Evolutionary conservation across 2,329 filamentous ascomycete genomes (phyloP).

Genomic region (Chaetomium olivaceum): DNA sequence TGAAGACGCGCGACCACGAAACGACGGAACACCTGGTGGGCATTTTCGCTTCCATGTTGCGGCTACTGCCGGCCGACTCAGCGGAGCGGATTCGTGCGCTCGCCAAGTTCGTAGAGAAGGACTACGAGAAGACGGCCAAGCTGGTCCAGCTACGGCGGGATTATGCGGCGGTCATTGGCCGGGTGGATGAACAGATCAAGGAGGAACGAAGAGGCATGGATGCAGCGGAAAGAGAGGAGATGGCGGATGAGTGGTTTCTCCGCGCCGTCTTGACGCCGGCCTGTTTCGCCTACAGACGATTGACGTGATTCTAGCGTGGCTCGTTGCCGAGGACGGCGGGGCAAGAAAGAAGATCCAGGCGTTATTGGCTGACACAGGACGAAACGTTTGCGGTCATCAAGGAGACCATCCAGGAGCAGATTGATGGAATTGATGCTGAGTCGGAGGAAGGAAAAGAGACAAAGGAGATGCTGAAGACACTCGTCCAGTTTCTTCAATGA

Average conservation of each 20-base stretch:
- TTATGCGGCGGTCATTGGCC: conserved; percentile 63
- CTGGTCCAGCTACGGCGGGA: conserved; percentile 71
- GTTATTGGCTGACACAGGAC: conserved; percentile 67
- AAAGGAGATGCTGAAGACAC: conserved; percentile 55
- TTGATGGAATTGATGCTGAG: conserved; percentile 50
- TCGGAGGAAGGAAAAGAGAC: conserved; percentile 60
- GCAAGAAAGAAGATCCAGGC: conserved; percentile 65
- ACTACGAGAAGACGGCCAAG: conserved; percentile 80
- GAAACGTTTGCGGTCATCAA: conserved; percentile 65
- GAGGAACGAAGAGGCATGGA: conserved; percentile 47
- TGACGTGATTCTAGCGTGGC: conserved; percentile 85
- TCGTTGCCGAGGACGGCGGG: conserved; percentile 83
- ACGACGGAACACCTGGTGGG: conserved; percentile 78
- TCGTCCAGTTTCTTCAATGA: conserved; percentile 51
- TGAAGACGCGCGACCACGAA: conserved; percentile 73
- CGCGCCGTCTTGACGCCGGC: conserved; percentile 76
- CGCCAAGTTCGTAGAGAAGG: conserved; percentile 93
- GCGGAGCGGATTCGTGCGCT: conserved; percentile 77
- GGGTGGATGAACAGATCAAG: conserved; percentile 64
- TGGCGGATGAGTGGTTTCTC: conserved; percentile 70
- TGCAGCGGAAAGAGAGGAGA: conserved; percentile 59
- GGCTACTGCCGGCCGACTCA: conserved; percentile 75
- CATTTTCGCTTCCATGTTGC: conserved; percentile 80
- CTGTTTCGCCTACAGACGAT: conserved; percentile 80
- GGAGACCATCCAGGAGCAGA: conserved; percentile 64